phyloP scores from a whole-genome alignment of 495 filamentous ascomycete species.

The Aspergillus conjunctus region DNA sequence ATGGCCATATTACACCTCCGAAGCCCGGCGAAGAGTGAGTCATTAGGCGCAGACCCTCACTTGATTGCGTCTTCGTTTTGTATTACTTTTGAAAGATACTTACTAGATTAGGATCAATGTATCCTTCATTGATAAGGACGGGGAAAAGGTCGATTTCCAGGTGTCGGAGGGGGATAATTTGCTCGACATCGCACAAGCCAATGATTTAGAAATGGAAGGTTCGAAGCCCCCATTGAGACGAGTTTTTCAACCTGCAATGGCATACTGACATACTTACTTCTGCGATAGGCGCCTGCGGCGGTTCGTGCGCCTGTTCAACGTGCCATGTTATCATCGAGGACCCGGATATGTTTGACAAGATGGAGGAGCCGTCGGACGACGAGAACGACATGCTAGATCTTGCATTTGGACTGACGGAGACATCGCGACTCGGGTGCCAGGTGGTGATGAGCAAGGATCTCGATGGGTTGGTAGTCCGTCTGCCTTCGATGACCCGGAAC shows the following conservation, averaged over 20 bases:
- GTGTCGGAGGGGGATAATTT: slow-evolving; percentile 88
- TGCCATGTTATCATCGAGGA: slow-evolving; percentile 94
- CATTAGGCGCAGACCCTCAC: not conserved
- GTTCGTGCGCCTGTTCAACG: slow-evolving; percentile 94
- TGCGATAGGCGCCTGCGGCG: slow-evolving; percentile 78
- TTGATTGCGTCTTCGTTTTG: not conserved
- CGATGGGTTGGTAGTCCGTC: slow-evolving; percentile 78
- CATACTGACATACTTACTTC: not conserved
- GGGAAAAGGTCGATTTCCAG: slow-evolving; percentile 68
- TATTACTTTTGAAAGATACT: not conserved
- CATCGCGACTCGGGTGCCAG: slow-evolving; percentile 93
- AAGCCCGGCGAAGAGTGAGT: slow-evolving; percentile 93
- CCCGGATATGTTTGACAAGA: slow-evolving; percentile 83
- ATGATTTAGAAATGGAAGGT: slow-evolving; percentile 98
- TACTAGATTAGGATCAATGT: slow-evolving; percentile 69
- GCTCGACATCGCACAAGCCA: slow-evolving; percentile 88
- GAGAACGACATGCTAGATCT: slow-evolving; percentile 99
- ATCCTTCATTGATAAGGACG: slow-evolving; percentile 95
- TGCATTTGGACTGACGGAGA: slow-evolving; percentile 95
- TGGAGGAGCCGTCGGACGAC: slow-evolving; percentile 91
- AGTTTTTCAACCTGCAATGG: not conserved
- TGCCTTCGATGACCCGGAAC: slow-evolving; percentile 94
- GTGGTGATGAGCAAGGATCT: slow-evolving; percentile 87
- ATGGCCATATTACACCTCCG: slow-evolving; percentile 81
- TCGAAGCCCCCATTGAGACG: slow-evolving; percentile 20